Evolutionary conservation across 345 rosid genomes (phyloP).

Genomic region (Leavenworthia alabamica): DNA sequence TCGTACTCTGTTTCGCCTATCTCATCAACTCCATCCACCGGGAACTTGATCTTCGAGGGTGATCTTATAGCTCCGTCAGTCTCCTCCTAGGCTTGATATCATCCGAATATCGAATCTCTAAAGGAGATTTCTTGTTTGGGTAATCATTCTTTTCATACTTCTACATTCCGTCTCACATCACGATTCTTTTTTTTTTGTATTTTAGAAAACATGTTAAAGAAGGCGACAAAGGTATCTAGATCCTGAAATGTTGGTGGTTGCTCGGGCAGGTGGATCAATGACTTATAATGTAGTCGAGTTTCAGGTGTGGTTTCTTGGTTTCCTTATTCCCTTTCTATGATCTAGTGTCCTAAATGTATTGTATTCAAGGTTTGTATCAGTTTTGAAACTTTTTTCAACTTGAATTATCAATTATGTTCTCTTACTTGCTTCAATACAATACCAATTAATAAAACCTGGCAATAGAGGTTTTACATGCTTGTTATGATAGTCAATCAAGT

Average conservation of each 20-base stretch:
- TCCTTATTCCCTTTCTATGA: background rate
- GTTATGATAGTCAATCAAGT: background rate
- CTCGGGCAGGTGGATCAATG: constrained; percentile 98
- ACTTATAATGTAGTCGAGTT: constrained; percentile 94
- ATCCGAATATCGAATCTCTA: no score
- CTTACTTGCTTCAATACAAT: background rate
- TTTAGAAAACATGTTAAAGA: no score
- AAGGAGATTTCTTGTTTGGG: no score
- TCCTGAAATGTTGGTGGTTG: constrained; percentile 74
- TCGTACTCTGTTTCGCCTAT: no score
- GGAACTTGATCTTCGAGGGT: no score
- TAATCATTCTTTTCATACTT: no score
- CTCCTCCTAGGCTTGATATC: no score
- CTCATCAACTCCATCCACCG: no score
- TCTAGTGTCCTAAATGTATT: constrained; percentile 7
- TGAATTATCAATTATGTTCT: constrained; percentile 3
- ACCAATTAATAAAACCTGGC: background rate
- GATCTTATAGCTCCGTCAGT: no score
- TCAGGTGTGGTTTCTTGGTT: constrained; percentile 49
- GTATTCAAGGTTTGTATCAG: background rate
- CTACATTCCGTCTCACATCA: no score
- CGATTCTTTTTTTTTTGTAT: no score
- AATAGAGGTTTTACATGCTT: constrained; percentile 11
- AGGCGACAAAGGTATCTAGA: no score
- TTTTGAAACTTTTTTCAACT: constrained; percentile 1